Evolutionary conservation across 1,284 basidiomycete species (phyloP), one percentile per base, ranked within the genome.

Genomic region (Rhizopogon parksii): DNA sequence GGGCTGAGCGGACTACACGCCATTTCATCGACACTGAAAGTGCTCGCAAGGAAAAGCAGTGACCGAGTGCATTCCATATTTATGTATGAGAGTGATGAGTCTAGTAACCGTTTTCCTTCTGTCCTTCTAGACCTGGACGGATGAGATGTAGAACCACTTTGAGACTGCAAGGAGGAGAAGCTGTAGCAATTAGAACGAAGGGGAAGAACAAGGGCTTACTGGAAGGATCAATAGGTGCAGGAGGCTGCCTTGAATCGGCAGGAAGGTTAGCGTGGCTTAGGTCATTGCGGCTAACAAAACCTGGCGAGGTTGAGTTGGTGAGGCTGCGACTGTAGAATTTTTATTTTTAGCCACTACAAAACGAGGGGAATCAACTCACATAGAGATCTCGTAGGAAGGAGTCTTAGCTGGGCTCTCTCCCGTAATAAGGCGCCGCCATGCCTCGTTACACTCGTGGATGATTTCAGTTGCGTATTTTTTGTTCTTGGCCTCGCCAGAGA

Each of bases 401-500:
- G 85, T 85, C 74, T 85, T 85, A 55, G 85, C 81, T 40, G 84
- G 77, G 52, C 67, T 74, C 60, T 97, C 91, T 57, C 94, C 94
- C 53, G 72, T 74, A 68, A 95, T 79, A 63, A 99, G 84, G 67
- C 91, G 90, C 68, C 93, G 92, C 96, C 96, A 99, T 43, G 95
- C 91, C 72, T 98, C 95, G 71, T 99, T 89, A 75, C 92, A 95
- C 73, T 99, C 96, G 73, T 95, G 92, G 65, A 99, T 89, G 73
- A 99, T 95, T 75, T 98, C 95, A 49, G 89, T 92, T 47, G 96
- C 96, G 71, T 98, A 99, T 71, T 95, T 95, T 80, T 95, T 95
- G 82, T 96, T 96, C 81, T 99, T 99, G 60, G 95, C 95, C 77
- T 99, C 96, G 53, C 96, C 96, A 51, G 92, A 95, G 84, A 99